These are phyloP conservation scores for Phycomyces nitens DNA, from an alignment of 192 early-diverging fungal species.

Conservation along the genomic window DNA sequence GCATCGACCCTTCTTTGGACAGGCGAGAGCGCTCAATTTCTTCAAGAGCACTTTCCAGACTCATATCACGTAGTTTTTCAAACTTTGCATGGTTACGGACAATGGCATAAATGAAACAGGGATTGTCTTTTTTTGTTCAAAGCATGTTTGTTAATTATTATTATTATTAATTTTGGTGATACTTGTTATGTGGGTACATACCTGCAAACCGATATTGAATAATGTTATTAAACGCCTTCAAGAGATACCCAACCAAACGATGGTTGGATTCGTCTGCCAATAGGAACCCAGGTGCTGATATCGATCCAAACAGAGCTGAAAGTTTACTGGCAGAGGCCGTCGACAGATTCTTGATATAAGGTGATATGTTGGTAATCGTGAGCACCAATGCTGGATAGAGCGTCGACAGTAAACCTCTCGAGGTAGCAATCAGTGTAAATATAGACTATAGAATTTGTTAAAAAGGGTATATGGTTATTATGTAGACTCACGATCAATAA, in stretches of 20 bases:
- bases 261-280: slow-evolving; percentile 77
- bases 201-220: slow-evolving; percentile 79
- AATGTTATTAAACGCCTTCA: slow-evolving; percentile 80
- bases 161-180: not conserved
- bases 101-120: slow-evolving; percentile 75
- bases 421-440: slow-evolving; percentile 74
- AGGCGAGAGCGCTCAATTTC: slow-evolving; percentile 53
- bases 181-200: slow-evolving; percentile 37
- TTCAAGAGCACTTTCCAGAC: slow-evolving; percentile 56
- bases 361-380: slow-evolving; percentile 76
- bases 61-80: slow-evolving; percentile 62
- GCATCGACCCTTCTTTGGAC: not conserved
- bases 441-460: slow-evolving; percentile 49
- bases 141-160: not conserved
- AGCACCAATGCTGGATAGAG: slow-evolving; percentile 77
- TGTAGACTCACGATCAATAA: slow-evolving; percentile 60
- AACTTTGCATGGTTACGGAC: slow-evolving; percentile 74
- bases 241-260: slow-evolving; percentile 65
- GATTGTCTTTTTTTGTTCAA: slow-evolving; percentile 56
- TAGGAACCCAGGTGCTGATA: slow-evolving; percentile 78
- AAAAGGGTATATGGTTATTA: not conserved
- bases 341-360: slow-evolving; percentile 75
- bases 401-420: slow-evolving; percentile 55
- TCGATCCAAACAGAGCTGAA: slow-evolving; percentile 66
- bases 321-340: slow-evolving; percentile 68